Conservation (phyloP, 805 yeast species). For the Kodamaea jinghongensis region DNA sequence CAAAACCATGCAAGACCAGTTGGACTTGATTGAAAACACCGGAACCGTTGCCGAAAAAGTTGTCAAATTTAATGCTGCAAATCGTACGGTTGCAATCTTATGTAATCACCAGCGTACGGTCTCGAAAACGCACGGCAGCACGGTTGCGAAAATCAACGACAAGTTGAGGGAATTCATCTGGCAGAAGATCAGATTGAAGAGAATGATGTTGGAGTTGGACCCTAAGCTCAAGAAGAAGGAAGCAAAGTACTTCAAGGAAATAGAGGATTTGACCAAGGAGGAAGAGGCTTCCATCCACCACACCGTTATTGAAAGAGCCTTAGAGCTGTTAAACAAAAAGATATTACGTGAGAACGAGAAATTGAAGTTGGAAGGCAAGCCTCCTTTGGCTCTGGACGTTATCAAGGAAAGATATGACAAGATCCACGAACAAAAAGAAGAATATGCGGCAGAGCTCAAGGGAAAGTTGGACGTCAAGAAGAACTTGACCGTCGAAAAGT, state of each 20-base stretch:
- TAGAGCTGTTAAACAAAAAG: slow-evolving; percentile 61
- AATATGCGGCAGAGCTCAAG: slow-evolving; percentile 55
- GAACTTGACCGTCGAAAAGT: slow-evolving; percentile 60
- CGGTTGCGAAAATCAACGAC: slow-evolving; percentile 76
- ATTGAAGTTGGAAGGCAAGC: slow-evolving; percentile 53
- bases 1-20: slow-evolving; percentile 93
- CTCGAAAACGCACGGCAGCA: slow-evolving; percentile 75
- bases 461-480: slow-evolving; percentile 57
- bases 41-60: slow-evolving; percentile 88
- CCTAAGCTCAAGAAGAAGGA: slow-evolving; percentile 49
- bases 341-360: slow-evolving; percentile 78
- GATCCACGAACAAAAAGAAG: slow-evolving; percentile 49
- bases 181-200: slow-evolving; percentile 75
- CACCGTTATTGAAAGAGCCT: slow-evolving; percentile 60
- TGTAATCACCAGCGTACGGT: slow-evolving; percentile 97
- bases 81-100: slow-evolving; percentile 89
- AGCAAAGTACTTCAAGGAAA: slow-evolving; percentile 61
- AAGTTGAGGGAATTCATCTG: slow-evolving; percentile 77
- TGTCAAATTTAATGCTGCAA: slow-evolving; percentile 88
- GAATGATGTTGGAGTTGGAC: slow-evolving; percentile 67
- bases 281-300: slow-evolving; percentile 59
- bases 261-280: slow-evolving; percentile 64
- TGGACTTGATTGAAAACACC: slow-evolving; percentile 78
- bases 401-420: slow-evolving; percentile 57
- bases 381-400: slow-evolving; percentile 51